phyloP scores from a whole-genome alignment of 176 grass and related monocot species.

The barley (Hordeum vulgare) region DNA sequence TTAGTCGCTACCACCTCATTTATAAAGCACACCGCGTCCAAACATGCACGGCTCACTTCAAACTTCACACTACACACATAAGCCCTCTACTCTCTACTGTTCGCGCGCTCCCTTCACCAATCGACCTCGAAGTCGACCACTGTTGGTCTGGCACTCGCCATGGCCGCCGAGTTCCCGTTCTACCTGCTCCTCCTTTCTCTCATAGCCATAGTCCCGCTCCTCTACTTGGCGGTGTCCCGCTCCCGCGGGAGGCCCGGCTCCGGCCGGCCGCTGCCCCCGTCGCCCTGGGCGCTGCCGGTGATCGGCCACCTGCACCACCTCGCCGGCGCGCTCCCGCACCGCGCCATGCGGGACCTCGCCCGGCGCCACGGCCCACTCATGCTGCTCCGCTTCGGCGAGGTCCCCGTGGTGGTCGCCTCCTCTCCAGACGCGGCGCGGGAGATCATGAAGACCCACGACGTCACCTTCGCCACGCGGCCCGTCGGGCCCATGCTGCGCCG shows the following conservation, averaged over 20 bases:
- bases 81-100: neutral
- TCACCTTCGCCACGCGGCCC: constrained; percentile 27
- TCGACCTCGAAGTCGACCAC: neutral
- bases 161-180: neutral
- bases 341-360: neutral
- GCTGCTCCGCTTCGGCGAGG: neutral
- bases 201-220: neutral
- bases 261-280: neutral
- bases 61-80: neutral
- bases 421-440: constrained; percentile 50
- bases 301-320: constrained; percentile 18
- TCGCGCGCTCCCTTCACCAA: neutral
- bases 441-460: constrained; percentile 58
- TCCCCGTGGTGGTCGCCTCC: constrained; percentile 30
- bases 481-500: neutral
- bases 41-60: neutral
- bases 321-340: constrained; percentile 1
- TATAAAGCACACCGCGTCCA: neutral
- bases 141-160: neutral
- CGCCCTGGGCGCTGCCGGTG: constrained; percentile 10
- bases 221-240: neutral
- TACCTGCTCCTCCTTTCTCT: neutral
- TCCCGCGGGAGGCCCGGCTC: neutral
- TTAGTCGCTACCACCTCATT: neutral
- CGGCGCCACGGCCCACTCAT: constrained; percentile 19